Evolutionary conservation across 352 stramenopile genomes (phyloP).

Genomic region (Pythium brassicae): DNA sequence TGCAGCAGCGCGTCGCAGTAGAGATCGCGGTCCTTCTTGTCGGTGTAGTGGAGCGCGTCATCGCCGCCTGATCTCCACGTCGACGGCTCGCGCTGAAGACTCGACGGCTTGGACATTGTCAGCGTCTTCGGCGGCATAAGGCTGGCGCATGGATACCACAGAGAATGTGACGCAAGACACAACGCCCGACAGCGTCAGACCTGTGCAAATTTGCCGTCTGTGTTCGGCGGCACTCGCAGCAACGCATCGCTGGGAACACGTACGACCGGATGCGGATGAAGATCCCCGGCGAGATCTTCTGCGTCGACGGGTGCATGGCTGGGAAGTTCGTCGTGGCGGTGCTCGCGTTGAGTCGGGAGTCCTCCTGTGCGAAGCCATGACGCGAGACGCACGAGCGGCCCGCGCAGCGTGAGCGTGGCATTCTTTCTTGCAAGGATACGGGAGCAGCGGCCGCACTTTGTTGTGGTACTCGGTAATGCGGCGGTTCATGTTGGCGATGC

Average conservation of each 20-base stretch:
- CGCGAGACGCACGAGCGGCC: background rate
- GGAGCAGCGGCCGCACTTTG: slow-evolving; percentile 27
- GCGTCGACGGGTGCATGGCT: slow-evolving; percentile 73
- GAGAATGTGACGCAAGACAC: background rate
- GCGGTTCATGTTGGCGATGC: slow-evolving; percentile 79
- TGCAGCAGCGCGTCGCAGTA: slow-evolving; percentile 67
- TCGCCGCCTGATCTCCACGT: slow-evolving; percentile 29
- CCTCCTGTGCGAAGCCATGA: slow-evolving; percentile 29
- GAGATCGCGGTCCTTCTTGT: slow-evolving; percentile 48
- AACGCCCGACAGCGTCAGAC: background rate
- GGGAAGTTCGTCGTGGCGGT: slow-evolving; percentile 74
- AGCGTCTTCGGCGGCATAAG: slow-evolving; percentile 60
- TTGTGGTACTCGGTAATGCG: slow-evolving; percentile 78
- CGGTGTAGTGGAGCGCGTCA: slow-evolving; percentile 32
- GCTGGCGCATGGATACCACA: slow-evolving; percentile 11
- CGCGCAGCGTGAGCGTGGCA: background rate
- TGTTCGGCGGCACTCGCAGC: background rate
- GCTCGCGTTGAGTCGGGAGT: slow-evolving; percentile 52
- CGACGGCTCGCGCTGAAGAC: slow-evolving; percentile 10
- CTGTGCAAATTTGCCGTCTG: background rate
- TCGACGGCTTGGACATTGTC: slow-evolving; percentile 26
- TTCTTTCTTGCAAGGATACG: background rate
- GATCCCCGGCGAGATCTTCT: slow-evolving; percentile 55
- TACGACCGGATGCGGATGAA: slow-evolving; percentile 70
- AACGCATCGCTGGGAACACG: slow-evolving; percentile 10